Evolutionary conservation across 441 rosid genomes (phyloP).

Genomic region (Theobroma grandiflorum): DNA sequence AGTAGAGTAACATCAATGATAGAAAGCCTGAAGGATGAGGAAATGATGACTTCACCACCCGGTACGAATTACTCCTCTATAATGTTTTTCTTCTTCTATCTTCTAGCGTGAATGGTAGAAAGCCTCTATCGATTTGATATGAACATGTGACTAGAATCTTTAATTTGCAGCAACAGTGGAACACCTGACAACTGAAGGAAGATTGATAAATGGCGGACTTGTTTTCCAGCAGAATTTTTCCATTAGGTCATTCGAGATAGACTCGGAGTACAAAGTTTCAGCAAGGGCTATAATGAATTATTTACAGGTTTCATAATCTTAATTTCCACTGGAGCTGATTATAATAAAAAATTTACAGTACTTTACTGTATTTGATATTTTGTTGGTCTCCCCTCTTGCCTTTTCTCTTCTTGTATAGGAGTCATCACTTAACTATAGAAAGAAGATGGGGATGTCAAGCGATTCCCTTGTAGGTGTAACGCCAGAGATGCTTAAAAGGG

Average conservation of each 20-base stretch:
- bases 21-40: neutral
- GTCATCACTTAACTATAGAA: neutral
- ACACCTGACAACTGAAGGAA: neutral
- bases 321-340: neutral
- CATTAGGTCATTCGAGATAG: slow-evolving; percentile 8
- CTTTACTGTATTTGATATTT: neutral
- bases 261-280: slow-evolving; percentile 1
- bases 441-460: neutral
- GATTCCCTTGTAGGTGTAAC: neutral
- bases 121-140: neutral
- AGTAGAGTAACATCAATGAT: neutral
- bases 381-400: neutral
- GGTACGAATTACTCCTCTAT: neutral
- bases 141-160: neutral
- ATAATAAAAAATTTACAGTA: neutral
- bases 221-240: neutral
- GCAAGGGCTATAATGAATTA: slow-evolving; percentile 14
- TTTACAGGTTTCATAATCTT: neutral
- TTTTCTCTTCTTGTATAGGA: neutral
- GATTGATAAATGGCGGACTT: neutral
- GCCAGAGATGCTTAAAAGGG: slow-evolving; percentile 6
- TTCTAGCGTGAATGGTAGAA: too few relatives aligned
- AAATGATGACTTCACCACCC: neutral
- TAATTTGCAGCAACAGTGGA: neutral
- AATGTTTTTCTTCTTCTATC: neutral